Base-by-base conservation (phyloP, 2,329 filamentous ascomycete genomes). In the Coleophoma eucalyptorum region DNA sequence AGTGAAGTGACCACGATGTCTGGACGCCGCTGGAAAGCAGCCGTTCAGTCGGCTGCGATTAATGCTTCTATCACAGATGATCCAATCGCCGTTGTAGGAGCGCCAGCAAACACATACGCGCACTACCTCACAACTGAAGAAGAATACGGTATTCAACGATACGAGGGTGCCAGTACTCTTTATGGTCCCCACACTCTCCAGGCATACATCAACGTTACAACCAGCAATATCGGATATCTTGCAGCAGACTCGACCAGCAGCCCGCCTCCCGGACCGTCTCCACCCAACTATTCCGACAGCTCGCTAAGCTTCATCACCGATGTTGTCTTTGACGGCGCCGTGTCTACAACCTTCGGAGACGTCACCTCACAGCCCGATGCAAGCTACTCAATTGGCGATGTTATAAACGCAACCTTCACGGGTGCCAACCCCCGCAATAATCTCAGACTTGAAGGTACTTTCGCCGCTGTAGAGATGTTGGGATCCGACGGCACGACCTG, bases 1-100 rank as follows among this genome's bases (percentile, higher is more conserved):
- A 89, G 89, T 35, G 93, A 97, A 69, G 90, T 89, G 1, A 94
- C 88, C 0, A 96, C 92, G 5, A 97, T 97, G 93, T 81, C 89
- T 1, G 92, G 92, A 0, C 81, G 92, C 16, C 81, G 92, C 31
- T 97, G 92, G 92, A 88, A 86, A 63, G 77, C 80, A 13, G 84
- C 89, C 1, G 55, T 65, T 12, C 50, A 60, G 12, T 76, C 92
- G 13, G 61, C 62, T 0, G 68, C 79, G 5, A 46, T 49, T 10
- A 49, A 40, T 6, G 47, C 46, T n/a, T 49, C 51, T 3, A 54
- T 64, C 15, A 56, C 55, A 3, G 53, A 46, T 6, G 69, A 73
- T 0, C 86, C 89, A 0, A 67, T 90, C 31, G 89, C 94, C 2
- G 87, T 96, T 1, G 75, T 97, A 0, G 90, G 92, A 33, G 91